phyloP scores from a whole-genome alignment of 2,329 filamentous ascomycete species.

The Hansfordia pulvinata region DNA sequence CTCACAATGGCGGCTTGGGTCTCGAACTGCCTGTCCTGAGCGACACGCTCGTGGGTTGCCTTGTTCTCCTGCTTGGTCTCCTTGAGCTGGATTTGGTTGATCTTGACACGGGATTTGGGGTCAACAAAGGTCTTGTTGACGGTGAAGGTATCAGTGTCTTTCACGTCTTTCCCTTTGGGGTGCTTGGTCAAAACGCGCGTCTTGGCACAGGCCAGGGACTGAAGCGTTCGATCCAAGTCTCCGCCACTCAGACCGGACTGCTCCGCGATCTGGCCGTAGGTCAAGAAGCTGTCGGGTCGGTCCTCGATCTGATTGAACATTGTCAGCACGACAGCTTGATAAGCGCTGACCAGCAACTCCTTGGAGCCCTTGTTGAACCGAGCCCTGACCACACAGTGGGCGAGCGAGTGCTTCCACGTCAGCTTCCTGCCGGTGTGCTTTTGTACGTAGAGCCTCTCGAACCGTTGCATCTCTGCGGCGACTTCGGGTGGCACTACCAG shows the following conservation, averaged over 20 bases:
- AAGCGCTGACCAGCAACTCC: constrained; percentile 80
- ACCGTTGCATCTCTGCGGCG: constrained; percentile 62
- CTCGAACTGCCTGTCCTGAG: constrained; percentile 84
- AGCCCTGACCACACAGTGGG: constrained; percentile 76
- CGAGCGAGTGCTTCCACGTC: constrained; percentile 86
- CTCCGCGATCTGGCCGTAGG: constrained; percentile 62
- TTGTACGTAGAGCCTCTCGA: constrained; percentile 72
- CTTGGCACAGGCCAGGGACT: constrained; percentile 88
- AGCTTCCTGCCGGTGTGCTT: constrained; percentile 84
- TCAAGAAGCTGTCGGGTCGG: constrained; percentile 42
- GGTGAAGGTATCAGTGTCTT: constrained; percentile 65
- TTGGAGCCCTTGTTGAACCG: constrained; percentile 69
- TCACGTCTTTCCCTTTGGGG: constrained; percentile 73
- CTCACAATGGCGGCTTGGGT: constrained; percentile 93
- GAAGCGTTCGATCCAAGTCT: constrained; percentile 80
- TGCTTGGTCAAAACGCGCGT: constrained; percentile 72
- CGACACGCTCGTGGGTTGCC: constrained; percentile 81
- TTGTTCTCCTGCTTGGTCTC: constrained; percentile 94
- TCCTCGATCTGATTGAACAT: constrained; percentile 66
- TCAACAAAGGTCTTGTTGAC: constrained; percentile 69
- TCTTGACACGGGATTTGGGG: constrained; percentile 83
- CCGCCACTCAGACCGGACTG: constrained; percentile 61
- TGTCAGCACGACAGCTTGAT: constrained; percentile 81
- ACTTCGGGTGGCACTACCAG: constrained; percentile 67
- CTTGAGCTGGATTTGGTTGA: constrained; percentile 96